Evolutionary conservation across 2,329 filamentous ascomycete genomes (phyloP).

Genomic region (Cylindrodendrum hubeiense): DNA sequence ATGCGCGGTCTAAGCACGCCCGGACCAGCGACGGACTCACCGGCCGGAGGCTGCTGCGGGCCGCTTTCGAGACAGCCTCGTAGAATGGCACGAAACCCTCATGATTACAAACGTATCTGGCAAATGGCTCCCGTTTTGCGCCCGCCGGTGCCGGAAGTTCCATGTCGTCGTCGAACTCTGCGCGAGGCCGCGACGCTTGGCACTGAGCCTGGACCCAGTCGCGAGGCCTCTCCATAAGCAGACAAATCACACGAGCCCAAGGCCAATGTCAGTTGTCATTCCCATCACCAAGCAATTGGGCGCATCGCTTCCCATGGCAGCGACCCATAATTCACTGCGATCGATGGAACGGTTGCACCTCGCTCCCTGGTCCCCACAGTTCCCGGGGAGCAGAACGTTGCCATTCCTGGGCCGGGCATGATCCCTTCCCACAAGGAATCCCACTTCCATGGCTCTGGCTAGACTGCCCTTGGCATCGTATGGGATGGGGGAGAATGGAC

Average conservation of each 20-base stretch:
- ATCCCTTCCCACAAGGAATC: constrained; percentile 1
- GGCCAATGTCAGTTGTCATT: constrained; percentile 15
- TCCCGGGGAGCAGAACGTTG: not conserved
- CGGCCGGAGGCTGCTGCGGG: constrained; percentile 12
- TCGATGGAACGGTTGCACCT: constrained; percentile 7
- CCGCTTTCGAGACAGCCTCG: constrained; percentile 11
- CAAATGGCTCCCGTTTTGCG: not conserved
- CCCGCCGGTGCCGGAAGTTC: not conserved
- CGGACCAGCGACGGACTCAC: constrained; percentile 10
- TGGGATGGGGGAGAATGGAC: constrained; percentile 6
- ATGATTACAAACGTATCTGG: not conserved
- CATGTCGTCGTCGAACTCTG: not conserved
- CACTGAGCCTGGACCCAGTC: constrained; percentile 5
- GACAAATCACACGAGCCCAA: constrained; percentile 20
- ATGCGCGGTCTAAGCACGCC: constrained; percentile 17
- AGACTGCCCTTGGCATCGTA: constrained; percentile 11
- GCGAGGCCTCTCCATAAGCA: not conserved
- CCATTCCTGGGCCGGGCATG: not conserved
- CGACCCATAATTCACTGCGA: constrained; percentile 16
- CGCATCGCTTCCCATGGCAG: not conserved
- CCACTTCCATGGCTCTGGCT: constrained; percentile 10
- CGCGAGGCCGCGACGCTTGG: constrained; percentile 5
- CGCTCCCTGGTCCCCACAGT: constrained; percentile 19
- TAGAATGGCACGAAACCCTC: not conserved
- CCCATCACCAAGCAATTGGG: constrained; percentile 9